phyloP scores from a whole-genome alignment of 139 green algal species.

The Axilococcus clingmanii region DNA sequence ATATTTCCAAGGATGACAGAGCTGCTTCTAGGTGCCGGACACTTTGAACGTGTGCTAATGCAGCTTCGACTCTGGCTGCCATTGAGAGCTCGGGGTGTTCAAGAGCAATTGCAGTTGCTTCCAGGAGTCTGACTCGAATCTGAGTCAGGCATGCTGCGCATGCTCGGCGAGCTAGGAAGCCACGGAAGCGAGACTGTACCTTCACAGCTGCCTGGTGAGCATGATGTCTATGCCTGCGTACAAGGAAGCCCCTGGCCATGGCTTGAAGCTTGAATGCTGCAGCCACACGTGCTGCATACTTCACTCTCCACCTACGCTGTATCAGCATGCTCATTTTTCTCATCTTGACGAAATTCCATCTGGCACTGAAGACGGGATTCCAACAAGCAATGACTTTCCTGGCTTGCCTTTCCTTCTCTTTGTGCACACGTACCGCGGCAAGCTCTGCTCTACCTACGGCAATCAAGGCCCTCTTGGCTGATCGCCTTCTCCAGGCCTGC shows the following conservation, averaged over 20 bases:
- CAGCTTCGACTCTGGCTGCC: constrained; percentile 35
- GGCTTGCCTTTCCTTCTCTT: constrained; percentile 6
- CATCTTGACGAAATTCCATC: constrained; percentile 18
- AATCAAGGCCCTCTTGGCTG: background rate
- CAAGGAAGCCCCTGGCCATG: constrained; percentile 4
- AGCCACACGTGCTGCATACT: background rate
- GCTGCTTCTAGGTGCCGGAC: too few species aligned
- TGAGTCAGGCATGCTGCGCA: constrained; percentile 12
- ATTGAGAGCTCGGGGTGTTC: constrained; percentile 8
- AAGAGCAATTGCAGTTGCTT: constrained; percentile 3
- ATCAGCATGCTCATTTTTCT: constrained; percentile 17
- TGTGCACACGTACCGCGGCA: too few species aligned
- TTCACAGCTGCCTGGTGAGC: constrained; percentile 1
- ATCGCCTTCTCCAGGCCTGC: constrained; percentile 12
- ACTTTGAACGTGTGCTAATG: too few species aligned
- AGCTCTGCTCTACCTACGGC: background rate
- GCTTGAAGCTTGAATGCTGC: constrained; percentile 20
- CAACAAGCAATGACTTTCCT: constrained; percentile 28
- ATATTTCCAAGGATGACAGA: too few species aligned
- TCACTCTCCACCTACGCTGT: constrained; percentile 14
- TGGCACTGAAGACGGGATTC: constrained; percentile 11
- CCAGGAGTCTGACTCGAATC: constrained; percentile 28
- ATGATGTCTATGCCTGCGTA: background rate
- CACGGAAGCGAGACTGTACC: constrained; percentile 47
- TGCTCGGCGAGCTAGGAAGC: too few species aligned